phyloP scores from a whole-genome alignment of 106 monocot species.

The Iris macrosiphon region DNA sequence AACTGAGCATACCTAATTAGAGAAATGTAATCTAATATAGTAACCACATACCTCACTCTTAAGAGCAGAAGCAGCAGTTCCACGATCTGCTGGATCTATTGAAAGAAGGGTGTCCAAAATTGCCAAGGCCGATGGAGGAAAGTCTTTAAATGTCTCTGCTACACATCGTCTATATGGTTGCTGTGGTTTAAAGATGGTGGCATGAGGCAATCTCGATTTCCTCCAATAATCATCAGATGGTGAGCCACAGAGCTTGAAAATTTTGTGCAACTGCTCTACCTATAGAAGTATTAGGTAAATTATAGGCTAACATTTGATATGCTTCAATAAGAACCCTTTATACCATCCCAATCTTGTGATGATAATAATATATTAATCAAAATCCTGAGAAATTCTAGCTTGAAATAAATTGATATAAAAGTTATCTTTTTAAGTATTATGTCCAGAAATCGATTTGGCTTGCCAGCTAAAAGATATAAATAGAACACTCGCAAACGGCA shows the following conservation, averaged over 20 bases:
- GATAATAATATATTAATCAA: no score
- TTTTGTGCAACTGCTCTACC: slow-evolving; percentile 81
- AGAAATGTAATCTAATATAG: no score
- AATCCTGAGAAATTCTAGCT: no score
- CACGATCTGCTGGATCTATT: slow-evolving; percentile 57
- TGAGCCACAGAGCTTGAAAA: slow-evolving; percentile 79
- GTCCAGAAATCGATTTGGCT: no score
- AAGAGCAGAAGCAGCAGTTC: slow-evolving; percentile 57
- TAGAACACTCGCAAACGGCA: no score
- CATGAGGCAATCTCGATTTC: slow-evolving; percentile 66
- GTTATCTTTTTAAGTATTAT: no score
- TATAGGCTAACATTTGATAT: no score
- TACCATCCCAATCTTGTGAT: no score
- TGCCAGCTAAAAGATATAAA: no score
- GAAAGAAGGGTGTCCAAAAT: slow-evolving; percentile 59
- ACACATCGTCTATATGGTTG: slow-evolving; percentile 62
- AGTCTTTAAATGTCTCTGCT: slow-evolving; percentile 53
- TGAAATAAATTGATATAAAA: no score
- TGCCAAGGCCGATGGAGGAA: slow-evolving; percentile 42
- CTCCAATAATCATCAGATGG: slow-evolving; percentile 74
- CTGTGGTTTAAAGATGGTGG: slow-evolving; percentile 76
- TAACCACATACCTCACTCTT: slow-evolving; percentile 38
- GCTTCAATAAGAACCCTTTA: no score
- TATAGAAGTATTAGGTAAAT: slow-evolving; percentile 11
- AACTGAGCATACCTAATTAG: no score